These are phyloP conservation scores for Calamus simplicifolius DNA, from an alignment of 176 grass and related monocot species.

Conservation along the genomic window DNA sequence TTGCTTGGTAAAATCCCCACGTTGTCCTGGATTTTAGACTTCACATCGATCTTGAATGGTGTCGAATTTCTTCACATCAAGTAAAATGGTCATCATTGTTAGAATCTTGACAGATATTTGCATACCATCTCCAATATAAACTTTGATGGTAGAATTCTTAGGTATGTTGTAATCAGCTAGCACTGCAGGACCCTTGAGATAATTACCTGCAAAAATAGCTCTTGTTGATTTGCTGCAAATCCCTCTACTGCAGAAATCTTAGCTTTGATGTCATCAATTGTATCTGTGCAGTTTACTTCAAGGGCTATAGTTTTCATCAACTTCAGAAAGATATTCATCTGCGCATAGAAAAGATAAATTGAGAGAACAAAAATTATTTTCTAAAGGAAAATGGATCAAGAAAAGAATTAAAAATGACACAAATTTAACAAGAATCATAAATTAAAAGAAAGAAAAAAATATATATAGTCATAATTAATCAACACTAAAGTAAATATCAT, in stretches of 20 bases:
- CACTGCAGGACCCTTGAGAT: neutral
- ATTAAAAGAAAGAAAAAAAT: no score
- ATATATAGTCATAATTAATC: no score
- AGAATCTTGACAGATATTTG: conserved; percentile 7
- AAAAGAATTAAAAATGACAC: no score
- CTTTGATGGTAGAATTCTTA: conserved; percentile 12
- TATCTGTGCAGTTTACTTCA: neutral
- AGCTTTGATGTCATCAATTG: conserved; percentile 13
- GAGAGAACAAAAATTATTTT: no score
- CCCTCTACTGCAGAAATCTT: neutral
- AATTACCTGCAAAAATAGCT: conserved; percentile 1
- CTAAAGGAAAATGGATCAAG: no score
- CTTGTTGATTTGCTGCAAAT: neutral
- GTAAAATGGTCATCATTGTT: neutral
- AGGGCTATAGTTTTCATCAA: neutral
- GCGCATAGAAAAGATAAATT: neutral
- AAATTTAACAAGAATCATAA: no score
- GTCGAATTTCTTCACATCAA: conserved; percentile 16
- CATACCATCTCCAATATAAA: conserved; percentile 20
- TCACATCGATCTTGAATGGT: conserved; percentile 9
- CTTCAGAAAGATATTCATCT: neutral
- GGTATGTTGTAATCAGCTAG: conserved; percentile 9
- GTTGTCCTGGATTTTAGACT: conserved; percentile 10
- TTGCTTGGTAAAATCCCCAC: conserved; percentile 10
- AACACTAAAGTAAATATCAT: no score